Evolutionary conservation across 2,329 filamentous ascomycete genomes (phyloP), one percentile per base, ranked within the genome.

Genomic region (Scleromitrula shiraiana): DNA sequence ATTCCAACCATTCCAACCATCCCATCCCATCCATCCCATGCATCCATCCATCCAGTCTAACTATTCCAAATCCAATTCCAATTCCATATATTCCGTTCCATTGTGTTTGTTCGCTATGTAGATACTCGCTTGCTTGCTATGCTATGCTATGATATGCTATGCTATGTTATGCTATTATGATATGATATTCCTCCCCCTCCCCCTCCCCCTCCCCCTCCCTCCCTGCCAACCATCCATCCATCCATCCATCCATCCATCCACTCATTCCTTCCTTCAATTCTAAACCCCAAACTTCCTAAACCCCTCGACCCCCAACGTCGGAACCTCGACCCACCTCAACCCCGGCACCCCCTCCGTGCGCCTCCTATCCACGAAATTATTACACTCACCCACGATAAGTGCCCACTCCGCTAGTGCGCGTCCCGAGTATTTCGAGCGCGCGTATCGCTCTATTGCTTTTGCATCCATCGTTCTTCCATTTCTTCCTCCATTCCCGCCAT

Each of bases 371-470:
- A 88, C 79, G 65, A 91, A 93, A 60, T 80, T 86, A 66, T 90
- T 88, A 68, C 82, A 88, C 63, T 93, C 87, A 48, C 78, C 77
- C 14, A 89, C 79, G 17, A 91, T 77, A 15, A 86, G 69, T 17
- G 75, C 73, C 87, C 87, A 93, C 64, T 93, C 87, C 0, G 85
- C 85, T 37, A 93, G 71, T 0, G 87, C 82, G 17, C 85, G 75
- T 2, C 87, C 87, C 3, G 77, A 71, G 63, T 91, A 85, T 41
- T 77, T 77, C 7, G 73, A 69, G 22, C 72, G 72, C 38, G 49
- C 53, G 44, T 44, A 54, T 57, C 32, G 54, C 45, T 36, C 58
- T 9, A 35, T 41, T n/a, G n/a, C n/a, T n/a, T n/a, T n/a, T n/a
- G n/a, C n/a, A n/a, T n/a, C n/a, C n/a, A n/a, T n/a, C n/a, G n/a